Evolutionary conservation across 257 asterid genomes (phyloP), one percentile per base, ranked within the genome.

Genomic region (Salvia splendens): DNA sequence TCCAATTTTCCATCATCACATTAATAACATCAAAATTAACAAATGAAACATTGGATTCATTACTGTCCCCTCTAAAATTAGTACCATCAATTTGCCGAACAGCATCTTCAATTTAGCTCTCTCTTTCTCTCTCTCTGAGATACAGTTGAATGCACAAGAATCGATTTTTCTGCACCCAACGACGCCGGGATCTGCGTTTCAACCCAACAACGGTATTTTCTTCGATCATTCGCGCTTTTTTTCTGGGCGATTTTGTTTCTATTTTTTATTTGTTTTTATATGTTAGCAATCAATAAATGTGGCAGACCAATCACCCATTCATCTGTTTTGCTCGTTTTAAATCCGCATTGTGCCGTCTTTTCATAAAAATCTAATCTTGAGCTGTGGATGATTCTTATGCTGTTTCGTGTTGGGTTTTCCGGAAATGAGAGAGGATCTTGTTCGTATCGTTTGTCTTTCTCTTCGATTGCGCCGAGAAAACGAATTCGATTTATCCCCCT

Each of bases 101-200:
- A 59, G 64, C 64, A 68, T 64, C 77, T 70, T 58, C 78, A 71
- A 71, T 73, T 66, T 65, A 66, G 20, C 20, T 57, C 47, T 57
- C 61, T 58, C 77, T n/a, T n/a, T 61, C 79, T 47, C 71, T 64
- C 69, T 41, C 43, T 57, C 60, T 17, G 15, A 12, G 57, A 55
- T 43, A 62, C 61, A 48, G 58, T 30, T 63, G 72, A 64, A 67
- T 73, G 75, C 78, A 68, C 78, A 45, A 61, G 43, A 63, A 81
- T 64, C 82, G 70, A 57, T 67, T 70, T 77, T 77, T 70, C 61
- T 78, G 30, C 30, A 24, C 67, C 80, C 64, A 79, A 51, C 80
- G 67, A 68, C 81, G 73, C 81, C 47, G 83, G 87, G 91, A 85
- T 89, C 89, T 81, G 86, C 61, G 79, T 88, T 73, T 79, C 79